These are phyloP conservation scores for Parascedosporium putredinis DNA, from an alignment of 2,329 filamentous ascomycete genomes.

Conservation along the genomic window DNA sequence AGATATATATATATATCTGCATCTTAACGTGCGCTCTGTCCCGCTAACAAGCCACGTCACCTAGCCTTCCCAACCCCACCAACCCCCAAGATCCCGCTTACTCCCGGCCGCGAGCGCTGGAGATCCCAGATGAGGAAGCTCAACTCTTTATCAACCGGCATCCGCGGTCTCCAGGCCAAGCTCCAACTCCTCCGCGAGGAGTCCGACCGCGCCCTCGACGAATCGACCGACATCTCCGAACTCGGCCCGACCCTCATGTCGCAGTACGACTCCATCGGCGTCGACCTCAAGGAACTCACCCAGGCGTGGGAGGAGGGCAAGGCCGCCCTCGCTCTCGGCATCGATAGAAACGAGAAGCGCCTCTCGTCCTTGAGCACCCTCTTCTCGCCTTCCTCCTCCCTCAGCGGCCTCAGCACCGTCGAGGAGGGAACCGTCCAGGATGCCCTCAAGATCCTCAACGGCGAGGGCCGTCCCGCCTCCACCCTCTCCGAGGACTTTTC, in stretches of 20 bases:
- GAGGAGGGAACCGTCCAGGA: conserved; percentile 41
- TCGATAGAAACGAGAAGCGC: conserved; percentile 69
- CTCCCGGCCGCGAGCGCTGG: conserved; percentile 72
- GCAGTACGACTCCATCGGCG: conserved; percentile 91
- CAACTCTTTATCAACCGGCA: conserved; percentile 78
- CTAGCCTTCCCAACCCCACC: conserved; percentile 42
- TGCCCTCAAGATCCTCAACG: conserved; percentile 69
- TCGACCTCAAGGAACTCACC: conserved; percentile 70
- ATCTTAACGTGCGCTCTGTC: no score
- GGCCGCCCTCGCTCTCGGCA: conserved; percentile 67
- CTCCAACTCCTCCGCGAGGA: conserved; percentile 86
- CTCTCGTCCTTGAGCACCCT: conserved; percentile 51
- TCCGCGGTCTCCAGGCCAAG: conserved; percentile 87
- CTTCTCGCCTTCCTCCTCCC: conserved; percentile 48
- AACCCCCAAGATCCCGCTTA: conserved; percentile 49
- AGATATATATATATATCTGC: no score
- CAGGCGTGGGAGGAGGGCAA: conserved; percentile 83
- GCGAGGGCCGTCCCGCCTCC: conserved; percentile 45
- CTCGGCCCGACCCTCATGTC: conserved; percentile 69
- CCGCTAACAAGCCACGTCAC: conserved; percentile 9
- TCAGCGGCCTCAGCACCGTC: conserved; percentile 58
- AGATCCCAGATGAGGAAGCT: conserved; percentile 82
- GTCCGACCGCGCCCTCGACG: conserved; percentile 68
- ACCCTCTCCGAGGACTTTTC: conserved; percentile 35
- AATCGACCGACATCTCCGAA: conserved; percentile 61